Evolutionary conservation across 768 basidiomycete genomes (phyloP), one percentile per base, ranked within the genome.

Genomic region (Pilatotrama ljubarskyi): DNA sequence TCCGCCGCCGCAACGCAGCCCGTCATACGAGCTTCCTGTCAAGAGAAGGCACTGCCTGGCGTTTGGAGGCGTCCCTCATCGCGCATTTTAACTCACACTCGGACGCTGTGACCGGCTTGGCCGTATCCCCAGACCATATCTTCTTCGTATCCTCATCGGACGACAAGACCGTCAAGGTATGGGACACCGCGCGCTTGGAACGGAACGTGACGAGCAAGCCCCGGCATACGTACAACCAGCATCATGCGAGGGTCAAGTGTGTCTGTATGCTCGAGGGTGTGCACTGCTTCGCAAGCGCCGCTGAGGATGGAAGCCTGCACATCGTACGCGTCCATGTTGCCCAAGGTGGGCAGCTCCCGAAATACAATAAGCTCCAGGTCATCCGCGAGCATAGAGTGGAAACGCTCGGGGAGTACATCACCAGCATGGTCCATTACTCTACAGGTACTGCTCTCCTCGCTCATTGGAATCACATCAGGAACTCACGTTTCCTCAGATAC

Each of bases 121-220:
- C 88, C 1, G 91, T 95, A 22, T 88, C 96, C 1, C 95, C 96
- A 2, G 97, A 98, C 68, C 93, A 97, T 67, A 76, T 87, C 70
- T 99, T 97, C 79, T 98, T 99, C 64, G 86, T 95, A 3, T 93
- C 96, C 0, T 86, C 91, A 37, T 96, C 94, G 0, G 87, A 98
- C 62, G 96, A 98, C 73, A 92, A 91, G 76, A 95, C 91, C 0
- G 86, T 95, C 69, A 95, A 94, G 72, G 81, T 91, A 41, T 97
- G 94, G 94, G 90, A 93, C 64, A 90, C 94, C 1, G 90, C 92
- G 8, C 80, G 94, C n/a, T 79, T 98, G 44, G 96, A 98, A 70
- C 82, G 95, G 57, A 98, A 94, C 72, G 92, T 97, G 17, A 93
- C 95, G 20, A 89, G 90, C 70, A 92, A 92, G 77, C 77, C 74